Conservation (phyloP, 1,139 yeast species). For the Eremothecium cymbalariae region DNA sequence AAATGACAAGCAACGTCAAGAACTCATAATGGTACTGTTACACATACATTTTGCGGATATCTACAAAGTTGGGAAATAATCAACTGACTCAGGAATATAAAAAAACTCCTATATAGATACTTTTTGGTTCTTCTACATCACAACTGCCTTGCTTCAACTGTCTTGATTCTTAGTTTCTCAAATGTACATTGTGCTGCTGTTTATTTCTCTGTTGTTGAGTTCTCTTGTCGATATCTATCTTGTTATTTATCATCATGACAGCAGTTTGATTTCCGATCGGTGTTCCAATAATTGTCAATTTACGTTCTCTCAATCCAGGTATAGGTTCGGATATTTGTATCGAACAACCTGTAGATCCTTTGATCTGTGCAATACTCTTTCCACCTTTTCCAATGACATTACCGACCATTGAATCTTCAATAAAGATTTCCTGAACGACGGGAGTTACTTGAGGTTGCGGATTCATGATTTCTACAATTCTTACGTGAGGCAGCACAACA, state of each 20-base stretch:
- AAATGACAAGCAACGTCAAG: too few relatives aligned
- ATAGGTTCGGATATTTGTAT: slow-evolving; percentile 56
- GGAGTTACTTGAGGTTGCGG: slow-evolving; percentile 1
- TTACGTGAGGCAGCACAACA: slow-evolving; percentile 3
- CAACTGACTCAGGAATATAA: too few relatives aligned
- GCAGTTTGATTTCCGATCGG: slow-evolving; percentile 69
- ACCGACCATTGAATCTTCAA: slow-evolving; percentile 74
- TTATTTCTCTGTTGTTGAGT: slow-evolving; percentile 9
- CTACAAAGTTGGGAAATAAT: too few relatives aligned
- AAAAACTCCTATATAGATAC: slow-evolving; percentile 1
- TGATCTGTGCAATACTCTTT: slow-evolving; percentile 67
- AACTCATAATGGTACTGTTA: too few relatives aligned
- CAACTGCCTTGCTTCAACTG: neutral
- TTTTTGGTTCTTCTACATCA: neutral
- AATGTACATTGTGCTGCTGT: slow-evolving; percentile 2
- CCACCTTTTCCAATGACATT: slow-evolving; percentile 86
- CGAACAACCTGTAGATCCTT: slow-evolving; percentile 68
- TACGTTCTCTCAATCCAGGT: slow-evolving; percentile 49
- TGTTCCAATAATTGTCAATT: slow-evolving; percentile 63
- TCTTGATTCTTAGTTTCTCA: slow-evolving; percentile 11
- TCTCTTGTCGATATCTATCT: slow-evolving; percentile 42
- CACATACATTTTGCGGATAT: too few relatives aligned
- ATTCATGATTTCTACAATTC: neutral
- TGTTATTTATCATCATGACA: slow-evolving; percentile 64
- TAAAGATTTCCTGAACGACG: slow-evolving; percentile 44